Evolutionary conservation across 306 rosid genomes (phyloP).

Genomic region (Astragalus membranaceus): DNA sequence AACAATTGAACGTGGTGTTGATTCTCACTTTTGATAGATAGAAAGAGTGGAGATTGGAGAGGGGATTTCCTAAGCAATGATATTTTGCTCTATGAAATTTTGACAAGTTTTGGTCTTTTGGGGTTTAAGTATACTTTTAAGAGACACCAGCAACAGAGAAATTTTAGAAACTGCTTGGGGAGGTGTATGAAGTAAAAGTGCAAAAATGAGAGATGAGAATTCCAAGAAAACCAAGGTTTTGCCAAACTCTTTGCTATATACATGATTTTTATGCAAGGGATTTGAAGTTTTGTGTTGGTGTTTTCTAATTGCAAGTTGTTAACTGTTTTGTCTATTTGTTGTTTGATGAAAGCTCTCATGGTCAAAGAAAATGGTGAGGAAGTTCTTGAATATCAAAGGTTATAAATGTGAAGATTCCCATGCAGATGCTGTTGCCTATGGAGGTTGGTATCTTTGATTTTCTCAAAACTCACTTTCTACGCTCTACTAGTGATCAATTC

Average conservation of each 20-base stretch:
- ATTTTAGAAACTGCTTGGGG: conserved; percentile 14
- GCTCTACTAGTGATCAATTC: conserved; percentile 13
- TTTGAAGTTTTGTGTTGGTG: conserved; percentile 16
- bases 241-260: conserved; percentile 15
- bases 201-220: conserved; percentile 85
- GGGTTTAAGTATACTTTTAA: conserved; percentile 7
- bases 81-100: conserved; percentile 15
- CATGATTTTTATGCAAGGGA: conserved; percentile 3
- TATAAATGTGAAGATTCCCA: conserved; percentile 67
- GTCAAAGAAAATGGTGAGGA: conserved; percentile 99
- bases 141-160: conserved; percentile 26
- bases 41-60: conserved; percentile 32
- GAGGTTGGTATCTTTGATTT: conserved; percentile 51
- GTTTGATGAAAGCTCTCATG: conserved; percentile 89
- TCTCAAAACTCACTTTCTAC: conserved; percentile 12
- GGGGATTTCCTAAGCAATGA: conserved; percentile 10
- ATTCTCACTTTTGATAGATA: conserved; percentile 7
- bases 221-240: conserved; percentile 91
- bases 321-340: conserved; percentile 40
- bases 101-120: too few species aligned
- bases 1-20: conserved; percentile 22
- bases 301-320: conserved; percentile 17
- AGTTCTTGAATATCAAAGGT: conserved; percentile 88
- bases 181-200: conserved; percentile 63
- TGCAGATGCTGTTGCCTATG: conserved; percentile 58